Evolutionary conservation across 345 rosid species (phyloP), one percentile per base, ranked within the genome.

Genomic region (Hibiscus mutabilis): DNA sequence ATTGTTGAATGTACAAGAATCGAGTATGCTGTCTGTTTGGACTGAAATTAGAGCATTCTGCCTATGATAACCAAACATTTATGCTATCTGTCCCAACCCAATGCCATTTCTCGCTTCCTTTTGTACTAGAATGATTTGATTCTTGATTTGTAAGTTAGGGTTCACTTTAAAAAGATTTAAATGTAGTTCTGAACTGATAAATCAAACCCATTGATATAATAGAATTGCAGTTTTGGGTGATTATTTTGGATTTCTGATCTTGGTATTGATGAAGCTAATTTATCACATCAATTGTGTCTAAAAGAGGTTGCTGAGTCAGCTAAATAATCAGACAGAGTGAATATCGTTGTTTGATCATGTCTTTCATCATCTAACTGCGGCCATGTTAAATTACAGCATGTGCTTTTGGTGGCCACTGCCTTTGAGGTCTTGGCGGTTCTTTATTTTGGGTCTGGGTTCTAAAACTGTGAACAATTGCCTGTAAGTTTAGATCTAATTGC

Each of bases 261-360:
- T 5, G 31, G 68, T 19, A 40, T 11, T 40, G 14, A 12, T 62
- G 14, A 40, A 19, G 68, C n/a, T 29, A 2, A n/a, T 12, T 40
- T 63, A 37, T 40, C 4, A 63, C n/a, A 21, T 63, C 21, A 19
- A 40, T 19, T 21, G 16, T 21, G 52, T 27, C 52, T 21, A 11
- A 19, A 63, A 19, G 29, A 16, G n/a, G n/a, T n/a, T 33, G 61
- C 85, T 27, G 79, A 58, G 74, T 70, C 82, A 51, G 67, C 83
- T 14, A 83, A 77, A 74, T 81, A 70, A 81, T 66, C 46, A 61
- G 57, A n/a, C 3, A 24, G 35, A 49, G 40, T 15, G 70, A 47
- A 18, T 15, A 21, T 61, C 33, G 22, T 56, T 66, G 37, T 40
- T 27, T 67, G 59, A 67, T 22, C 64, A 40, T 25, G 24, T 14